Evolutionary conservation across 2,329 filamentous ascomycete species (phyloP).

Genomic region (Triangularia setosa): DNA sequence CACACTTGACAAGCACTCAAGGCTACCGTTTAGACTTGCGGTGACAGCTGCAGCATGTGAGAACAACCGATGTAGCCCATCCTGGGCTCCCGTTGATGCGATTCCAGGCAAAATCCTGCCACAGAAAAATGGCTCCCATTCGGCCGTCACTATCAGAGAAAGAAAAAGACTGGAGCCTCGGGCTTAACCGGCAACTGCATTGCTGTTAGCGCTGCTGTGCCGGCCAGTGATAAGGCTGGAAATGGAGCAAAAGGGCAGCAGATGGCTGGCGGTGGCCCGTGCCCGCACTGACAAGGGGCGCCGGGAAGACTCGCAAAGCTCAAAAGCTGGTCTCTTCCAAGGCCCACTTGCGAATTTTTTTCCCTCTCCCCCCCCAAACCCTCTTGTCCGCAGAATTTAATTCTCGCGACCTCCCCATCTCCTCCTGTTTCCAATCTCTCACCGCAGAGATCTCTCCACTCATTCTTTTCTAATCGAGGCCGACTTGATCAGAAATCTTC

Average conservation of each 20-base stretch:
- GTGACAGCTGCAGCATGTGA: conserved; percentile 13
- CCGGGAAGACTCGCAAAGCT: conserved; percentile 51
- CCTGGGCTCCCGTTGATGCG: background rate
- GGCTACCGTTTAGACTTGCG: background rate
- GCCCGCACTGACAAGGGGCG: conserved; percentile 23
- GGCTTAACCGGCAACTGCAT: conserved; percentile 27
- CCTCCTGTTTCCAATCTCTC: conserved; percentile 32
- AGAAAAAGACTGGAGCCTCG: conserved; percentile 23
- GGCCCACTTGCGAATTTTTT: conserved; percentile 42
- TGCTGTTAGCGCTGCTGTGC: conserved; percentile 18
- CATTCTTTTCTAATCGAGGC: conserved; percentile 50
- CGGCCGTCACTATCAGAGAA: conserved; percentile 15
- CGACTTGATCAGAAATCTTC: conserved; percentile 39
- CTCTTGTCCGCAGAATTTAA: conserved; percentile 42
- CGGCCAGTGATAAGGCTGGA: conserved; percentile 16
- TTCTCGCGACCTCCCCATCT: conserved; percentile 35
- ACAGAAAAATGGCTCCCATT: conserved; percentile 11
- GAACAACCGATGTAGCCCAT: background rate
- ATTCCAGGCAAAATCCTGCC: background rate
- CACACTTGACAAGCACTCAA: background rate
- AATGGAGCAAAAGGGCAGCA: conserved; percentile 12
- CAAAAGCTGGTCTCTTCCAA: conserved; percentile 47
- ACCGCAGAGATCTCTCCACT: conserved; percentile 54
- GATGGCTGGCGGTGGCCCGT: conserved; percentile 20
- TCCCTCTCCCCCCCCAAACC: conserved; percentile 42